Evolutionary conservation across 768 basidiomycete genomes (phyloP), one percentile per base, ranked within the genome.

Genomic region (Kondoa subrosea): DNA sequence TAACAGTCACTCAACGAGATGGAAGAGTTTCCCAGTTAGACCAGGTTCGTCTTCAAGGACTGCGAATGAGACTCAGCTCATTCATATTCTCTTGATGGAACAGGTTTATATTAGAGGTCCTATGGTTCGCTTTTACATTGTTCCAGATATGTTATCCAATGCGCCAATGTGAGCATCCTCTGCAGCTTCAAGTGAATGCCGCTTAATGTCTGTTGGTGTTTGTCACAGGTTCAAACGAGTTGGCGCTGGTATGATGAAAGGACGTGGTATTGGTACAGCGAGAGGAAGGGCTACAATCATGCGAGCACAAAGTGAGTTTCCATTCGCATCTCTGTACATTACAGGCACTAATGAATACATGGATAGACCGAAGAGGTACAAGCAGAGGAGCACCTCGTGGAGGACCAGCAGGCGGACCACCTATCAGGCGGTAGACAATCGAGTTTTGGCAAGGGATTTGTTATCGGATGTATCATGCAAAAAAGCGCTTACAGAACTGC

Each of bases 81-180:
- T 59, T 27, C 61, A 33, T 27, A 12, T 63, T 25, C 58, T 32
- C n/a, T 62, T 56, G 34, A 21, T 16, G 29, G 25, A 31, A 21
- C 64, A 72, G 72, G 74, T 75, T 56, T 99, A 99, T 79, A 99
- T 99, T 73, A 83, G 95, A 73, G 95, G 95, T 68, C 92, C 91
- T 77, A 95, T 96, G 89, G 82, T 96, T 72, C 83, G 95, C 72
- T 97, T 95, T 81, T 93, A 97, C 80, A 96, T 97, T 77, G 95
- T 99, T 26, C 95, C 95, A 66, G 95, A 97, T 78, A 96, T 99
- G 89, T 81, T 99, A 73, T 89, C 96, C 77, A 97, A 97, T 77
- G 95, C 95, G 16, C 95, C 95, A 25, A 99, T 99, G 95, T 92
- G 76, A 77, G 88, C 57, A 40, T 57, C 68, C 56, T 68, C 29